A percentile compares a stretch with the other conserved stretches of the same genome.
Evolutionary conservation across 2,329 filamentous ascomycete species (phyloP).

Genomic region (Monosporascus sp.): DNA sequence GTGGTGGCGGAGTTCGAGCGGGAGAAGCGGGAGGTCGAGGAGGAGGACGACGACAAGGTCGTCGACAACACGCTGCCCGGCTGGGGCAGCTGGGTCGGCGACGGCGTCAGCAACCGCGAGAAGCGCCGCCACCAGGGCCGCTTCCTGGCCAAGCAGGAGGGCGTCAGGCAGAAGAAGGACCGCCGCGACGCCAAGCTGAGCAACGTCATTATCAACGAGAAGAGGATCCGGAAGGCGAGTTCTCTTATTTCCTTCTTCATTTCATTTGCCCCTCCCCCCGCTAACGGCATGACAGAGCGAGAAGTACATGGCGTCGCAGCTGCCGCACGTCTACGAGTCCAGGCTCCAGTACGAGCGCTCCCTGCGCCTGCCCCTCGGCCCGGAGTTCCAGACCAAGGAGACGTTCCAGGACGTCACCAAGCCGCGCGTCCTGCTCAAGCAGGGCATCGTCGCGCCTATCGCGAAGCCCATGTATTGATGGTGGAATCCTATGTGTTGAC

Average conservation of each 20-base stretch:
- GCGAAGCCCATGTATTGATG: slow-evolving; percentile 56
- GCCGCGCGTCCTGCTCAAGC: slow-evolving; percentile 84
- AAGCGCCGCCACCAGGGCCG: slow-evolving; percentile 58
- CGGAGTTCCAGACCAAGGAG: slow-evolving; percentile 95
- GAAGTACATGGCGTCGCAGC: slow-evolving; percentile 76
- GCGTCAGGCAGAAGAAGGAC: slow-evolving; percentile 65
- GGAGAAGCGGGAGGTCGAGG: slow-evolving; percentile 68
- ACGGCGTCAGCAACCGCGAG: slow-evolving; percentile 69
- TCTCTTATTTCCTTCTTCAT: neutral
- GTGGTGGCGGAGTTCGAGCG: slow-evolving; percentile 73
- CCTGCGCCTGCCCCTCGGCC: slow-evolving; percentile 79
- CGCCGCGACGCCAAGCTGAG: slow-evolving; percentile 79
- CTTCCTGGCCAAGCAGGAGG: slow-evolving; percentile 62
- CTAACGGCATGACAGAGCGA: slow-evolving; percentile 53
- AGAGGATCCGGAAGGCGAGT: slow-evolving; percentile 75
- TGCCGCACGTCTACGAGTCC: slow-evolving; percentile 89
- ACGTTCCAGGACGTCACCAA: slow-evolving; percentile 86
- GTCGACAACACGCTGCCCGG: slow-evolving; percentile 83
- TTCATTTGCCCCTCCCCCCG: neutral
- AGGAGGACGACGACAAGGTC: slow-evolving; percentile 77
- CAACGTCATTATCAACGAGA: slow-evolving; percentile 89
- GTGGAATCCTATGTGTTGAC: neutral
- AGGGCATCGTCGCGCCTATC: slow-evolving; percentile 85
- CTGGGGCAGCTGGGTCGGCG: slow-evolving; percentile 90
- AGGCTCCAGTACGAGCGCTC: slow-evolving; percentile 85